Evolutionary conservation across 164 flowering plant species (phyloP), one percentile per base, ranked within the genome.

Genomic region (Litsea cubeba): DNA sequence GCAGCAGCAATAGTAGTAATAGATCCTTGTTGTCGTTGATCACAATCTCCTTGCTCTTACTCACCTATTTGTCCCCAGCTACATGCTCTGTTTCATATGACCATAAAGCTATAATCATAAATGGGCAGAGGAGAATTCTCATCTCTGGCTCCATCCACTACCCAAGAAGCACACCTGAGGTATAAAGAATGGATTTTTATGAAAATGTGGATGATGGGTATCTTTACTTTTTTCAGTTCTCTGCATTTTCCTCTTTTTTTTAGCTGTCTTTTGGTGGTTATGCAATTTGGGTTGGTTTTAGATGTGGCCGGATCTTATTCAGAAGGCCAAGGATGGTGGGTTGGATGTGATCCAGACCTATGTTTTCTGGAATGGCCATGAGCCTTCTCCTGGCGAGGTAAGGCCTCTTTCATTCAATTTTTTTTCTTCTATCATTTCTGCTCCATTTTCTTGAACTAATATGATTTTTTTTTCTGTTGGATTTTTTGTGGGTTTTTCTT

Each of bases 151-250:
- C 98, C 74, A 89, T 94, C 83, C 97, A 94, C 70, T 94, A 94
- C 76, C 98, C 98, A 26, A 81, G 98, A 81, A 94, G 97, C 82
- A 85, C 88, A 77, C 98, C 98, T 60, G 88, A 90, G 94, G 98
- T 94, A 83, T 32, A 54, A 28, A 70, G 25, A 7, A 15, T 28
- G 14, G 30, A 11, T 46, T 70, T 63, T n/a, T 6, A 12, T 76
- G 65, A 72, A 68, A 79, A 75, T 83, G 76, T 69, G 57, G 71
- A 70, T 76, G 65, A 23, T 35, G 71, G 79, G 76, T 79, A 26
- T 78, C 28, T 76, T 50, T 76, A 54, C 24, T 73, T 20, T 73
- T 78, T 77, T 51, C 46, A 28, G 8, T 66, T 70, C 23, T 15
- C 28, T 49, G 49, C 12, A 8, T 62, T 70, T 28, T 3, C 40